A percentile compares a stretch with the other conserved stretches of the same genome.
Evolutionary conservation across 2,329 filamentous ascomycete genomes (phyloP).

Genomic region (Claviceps maximensis): DNA sequence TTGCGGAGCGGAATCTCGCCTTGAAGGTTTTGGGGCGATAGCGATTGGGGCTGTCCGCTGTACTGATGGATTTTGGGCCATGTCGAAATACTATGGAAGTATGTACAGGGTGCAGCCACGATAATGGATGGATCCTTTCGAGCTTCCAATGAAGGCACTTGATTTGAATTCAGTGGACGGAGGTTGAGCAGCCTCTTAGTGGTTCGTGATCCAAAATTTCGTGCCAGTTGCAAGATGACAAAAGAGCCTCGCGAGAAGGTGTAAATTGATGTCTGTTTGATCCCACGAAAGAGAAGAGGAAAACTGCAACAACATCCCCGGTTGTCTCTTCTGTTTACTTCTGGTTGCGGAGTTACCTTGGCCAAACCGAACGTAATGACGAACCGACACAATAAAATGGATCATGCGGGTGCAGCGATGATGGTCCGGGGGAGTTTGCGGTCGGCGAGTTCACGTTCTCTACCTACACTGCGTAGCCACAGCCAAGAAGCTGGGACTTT

Average conservation of each 20-base stretch:
- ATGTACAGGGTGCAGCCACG: slow-evolving; percentile 5
- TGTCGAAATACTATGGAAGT: slow-evolving; percentile 21
- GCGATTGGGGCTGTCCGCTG: slow-evolving; percentile 51
- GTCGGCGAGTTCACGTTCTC: neutral
- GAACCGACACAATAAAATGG: neutral
- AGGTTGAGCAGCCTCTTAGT: neutral
- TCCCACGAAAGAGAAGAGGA: neutral
- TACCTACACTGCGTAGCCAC: neutral
- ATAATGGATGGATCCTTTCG: neutral
- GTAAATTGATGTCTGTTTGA: neutral
- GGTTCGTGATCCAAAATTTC: neutral
- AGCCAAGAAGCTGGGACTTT: neutral
- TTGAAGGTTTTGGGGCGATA: slow-evolving; percentile 48
- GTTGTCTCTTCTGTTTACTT: neutral
- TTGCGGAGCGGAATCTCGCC: slow-evolving; percentile 25
- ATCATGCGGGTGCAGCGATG: neutral
- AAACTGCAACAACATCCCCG: neutral
- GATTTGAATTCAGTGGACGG: neutral
- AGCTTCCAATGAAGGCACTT: neutral
- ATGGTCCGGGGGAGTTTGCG: neutral
- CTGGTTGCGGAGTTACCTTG: neutral
- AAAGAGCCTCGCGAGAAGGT: neutral
- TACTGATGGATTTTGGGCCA: slow-evolving; percentile 40
- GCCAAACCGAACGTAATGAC: slow-evolving; percentile 5
- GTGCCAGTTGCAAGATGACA: neutral